A percentile compares a stretch with the other conserved stretches of the same genome.
These are phyloP conservation scores for Cordia subcordata DNA, from an alignment of 257 asterid species.

Conservation along the genomic window DNA sequence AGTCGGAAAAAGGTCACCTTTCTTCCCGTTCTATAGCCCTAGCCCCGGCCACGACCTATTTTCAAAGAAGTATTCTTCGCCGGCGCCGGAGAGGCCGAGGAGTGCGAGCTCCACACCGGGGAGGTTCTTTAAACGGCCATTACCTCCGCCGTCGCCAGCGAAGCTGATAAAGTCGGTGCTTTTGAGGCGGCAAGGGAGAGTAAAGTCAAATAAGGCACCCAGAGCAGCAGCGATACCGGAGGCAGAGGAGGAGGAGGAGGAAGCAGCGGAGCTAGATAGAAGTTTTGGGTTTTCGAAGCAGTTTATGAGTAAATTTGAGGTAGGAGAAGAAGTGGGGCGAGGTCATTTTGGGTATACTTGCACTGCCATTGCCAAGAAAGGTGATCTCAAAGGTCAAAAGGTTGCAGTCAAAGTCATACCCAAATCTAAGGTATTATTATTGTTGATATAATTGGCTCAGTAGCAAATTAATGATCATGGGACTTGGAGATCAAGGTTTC, in stretches of 20 bases:
- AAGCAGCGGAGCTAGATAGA: conserved; percentile 39
- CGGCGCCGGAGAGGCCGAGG: conserved; percentile 19
- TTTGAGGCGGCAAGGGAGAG: conserved; percentile 34
- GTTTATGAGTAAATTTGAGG: conserved; percentile 39
- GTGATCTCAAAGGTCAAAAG: conserved; percentile 49
- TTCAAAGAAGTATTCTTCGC: conserved; percentile 37
- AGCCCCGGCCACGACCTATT: conserved; percentile 32
- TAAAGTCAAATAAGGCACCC: background rate
- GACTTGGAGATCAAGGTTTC: too few relatives aligned
- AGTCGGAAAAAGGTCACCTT: conserved; percentile 20
- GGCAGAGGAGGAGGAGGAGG: conserved; percentile 19
- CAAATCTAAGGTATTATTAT: conserved; percentile 43
- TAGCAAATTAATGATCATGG: too few relatives aligned
- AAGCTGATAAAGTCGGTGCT: conserved; percentile 44
- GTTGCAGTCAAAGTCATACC: conserved; percentile 75
- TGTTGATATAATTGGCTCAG: too few relatives aligned
- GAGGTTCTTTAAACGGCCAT: conserved; percentile 26
- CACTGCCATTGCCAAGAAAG: conserved; percentile 52
- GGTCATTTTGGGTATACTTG: conserved; percentile 72
- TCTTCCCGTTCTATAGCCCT: conserved; percentile 34
- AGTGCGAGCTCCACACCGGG: conserved; percentile 32
- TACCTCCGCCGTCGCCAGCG: conserved; percentile 50
- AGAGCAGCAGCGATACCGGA: conserved; percentile 21
- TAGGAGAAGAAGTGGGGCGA: conserved; percentile 63
- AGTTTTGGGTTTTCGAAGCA: conserved; percentile 57